Percentiles rank a stretch among this genome's conserved stretches.
Conservation (phyloP, 352 stramenopile genomes). For the Pythium plurisporium region DNA sequence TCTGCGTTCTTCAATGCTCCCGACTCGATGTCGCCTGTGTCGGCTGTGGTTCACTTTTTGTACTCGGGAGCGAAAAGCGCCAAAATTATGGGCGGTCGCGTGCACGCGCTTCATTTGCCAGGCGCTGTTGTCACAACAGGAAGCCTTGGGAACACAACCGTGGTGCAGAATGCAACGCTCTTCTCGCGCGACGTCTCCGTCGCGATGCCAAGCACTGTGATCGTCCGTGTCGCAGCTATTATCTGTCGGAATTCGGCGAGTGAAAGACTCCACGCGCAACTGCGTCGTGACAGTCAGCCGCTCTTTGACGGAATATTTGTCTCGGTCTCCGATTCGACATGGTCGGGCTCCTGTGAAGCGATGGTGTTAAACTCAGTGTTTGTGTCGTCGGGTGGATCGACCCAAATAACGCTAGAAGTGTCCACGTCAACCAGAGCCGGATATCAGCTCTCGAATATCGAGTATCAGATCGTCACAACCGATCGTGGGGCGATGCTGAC, state of each 20-base stretch:
- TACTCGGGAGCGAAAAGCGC: constrained; percentile 37
- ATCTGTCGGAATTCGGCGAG: constrained; percentile 42
- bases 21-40: constrained; percentile 7
- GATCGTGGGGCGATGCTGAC: constrained; percentile 38
- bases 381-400: constrained; percentile 21
- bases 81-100: constrained; percentile 40
- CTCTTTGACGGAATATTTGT: constrained; percentile 41
- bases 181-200: constrained; percentile 31
- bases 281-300: constrained; percentile 25
- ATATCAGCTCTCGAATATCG: constrained; percentile 33
- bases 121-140: constrained; percentile 21
- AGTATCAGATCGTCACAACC: constrained; percentile 31
- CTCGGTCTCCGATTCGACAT: constrained; percentile 24
- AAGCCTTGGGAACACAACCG: constrained; percentile 12
- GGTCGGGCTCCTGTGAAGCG: constrained; percentile 31
- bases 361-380: constrained; percentile 46
- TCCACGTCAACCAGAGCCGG: constrained; percentile 34
- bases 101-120: constrained; percentile 33
- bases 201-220: constrained; percentile 31
- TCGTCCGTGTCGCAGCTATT: constrained; percentile 33
- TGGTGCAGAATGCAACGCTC: constrained; percentile 7
- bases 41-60: constrained; percentile 27
- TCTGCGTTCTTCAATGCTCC: constrained; percentile 28
- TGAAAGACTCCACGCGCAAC: constrained; percentile 33
- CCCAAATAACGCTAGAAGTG: constrained; percentile 32